A percentile compares a stretch with the other conserved stretches of the same genome.
phyloP scores from a whole-genome alignment of 352 stramenopile species.

The Pythium chondricola region DNA sequence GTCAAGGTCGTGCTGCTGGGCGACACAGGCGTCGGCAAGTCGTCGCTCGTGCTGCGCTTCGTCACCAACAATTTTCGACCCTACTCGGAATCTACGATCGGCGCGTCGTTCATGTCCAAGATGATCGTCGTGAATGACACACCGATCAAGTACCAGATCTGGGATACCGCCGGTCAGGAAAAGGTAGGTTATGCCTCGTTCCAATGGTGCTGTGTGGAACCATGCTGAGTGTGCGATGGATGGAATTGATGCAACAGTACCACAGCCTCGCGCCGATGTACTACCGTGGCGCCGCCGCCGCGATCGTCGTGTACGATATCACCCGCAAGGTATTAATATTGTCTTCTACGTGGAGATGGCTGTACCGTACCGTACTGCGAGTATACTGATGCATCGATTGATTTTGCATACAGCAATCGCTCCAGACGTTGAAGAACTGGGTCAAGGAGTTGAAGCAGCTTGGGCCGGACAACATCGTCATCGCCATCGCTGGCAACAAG shows the following conservation, averaged over 20 bases:
- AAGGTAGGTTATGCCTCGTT: constrained; percentile 39
- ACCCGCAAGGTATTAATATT: constrained; percentile 92
- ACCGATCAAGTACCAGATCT: constrained; percentile 97
- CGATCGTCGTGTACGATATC: constrained; percentile 98
- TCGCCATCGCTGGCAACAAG: constrained; percentile 95
- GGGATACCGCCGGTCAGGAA: constrained; percentile 97
- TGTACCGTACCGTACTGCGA: not conserved
- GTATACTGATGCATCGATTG: not conserved
- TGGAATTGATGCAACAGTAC: constrained; percentile 57
- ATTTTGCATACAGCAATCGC: constrained; percentile 69
- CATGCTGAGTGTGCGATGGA: no score
- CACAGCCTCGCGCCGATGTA: constrained; percentile 98
- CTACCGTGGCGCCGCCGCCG: constrained; percentile 95
- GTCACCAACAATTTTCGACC: constrained; percentile 96
- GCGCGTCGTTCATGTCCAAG: constrained; percentile 97
- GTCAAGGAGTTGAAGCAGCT: constrained; percentile 91
- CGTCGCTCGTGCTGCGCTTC: constrained; percentile 94
- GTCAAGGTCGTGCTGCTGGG: constrained; percentile 90
- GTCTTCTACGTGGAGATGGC: constrained; percentile 17
- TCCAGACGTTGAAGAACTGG: constrained; percentile 94
- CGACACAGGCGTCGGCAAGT: constrained; percentile 95
- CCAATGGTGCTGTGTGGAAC: no score
- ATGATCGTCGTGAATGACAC: constrained; percentile 91
- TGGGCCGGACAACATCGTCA: constrained; percentile 91
- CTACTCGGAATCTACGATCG: constrained; percentile 96